Evolutionary conservation across 495 filamentous ascomycete genomes (phyloP).

Genomic region (Penicillium cataractarum): DNA sequence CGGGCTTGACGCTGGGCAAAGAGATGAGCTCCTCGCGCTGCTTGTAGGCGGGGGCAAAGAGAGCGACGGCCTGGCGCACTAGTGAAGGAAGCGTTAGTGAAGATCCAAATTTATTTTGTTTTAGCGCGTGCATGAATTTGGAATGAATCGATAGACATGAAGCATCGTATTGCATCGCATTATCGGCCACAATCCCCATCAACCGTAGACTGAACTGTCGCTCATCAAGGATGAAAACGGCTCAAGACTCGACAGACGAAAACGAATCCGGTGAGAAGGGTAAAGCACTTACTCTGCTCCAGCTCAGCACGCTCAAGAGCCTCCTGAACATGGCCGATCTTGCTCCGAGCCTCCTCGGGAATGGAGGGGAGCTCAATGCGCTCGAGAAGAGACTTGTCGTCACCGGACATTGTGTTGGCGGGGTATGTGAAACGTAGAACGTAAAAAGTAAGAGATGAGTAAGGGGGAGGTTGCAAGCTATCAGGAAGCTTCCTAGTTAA

Average conservation of each 20-base stretch:
- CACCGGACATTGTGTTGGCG: constrained; percentile 32
- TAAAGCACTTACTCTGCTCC: constrained; percentile 42
- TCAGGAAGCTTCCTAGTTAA: no score
- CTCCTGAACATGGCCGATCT: constrained; percentile 44
- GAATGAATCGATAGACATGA: constrained; percentile 8
- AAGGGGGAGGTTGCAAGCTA: constrained; percentile 12
- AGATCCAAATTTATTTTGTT: background rate
- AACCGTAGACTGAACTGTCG: background rate
- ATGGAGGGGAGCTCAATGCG: constrained; percentile 39
- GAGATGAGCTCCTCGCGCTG: constrained; percentile 69
- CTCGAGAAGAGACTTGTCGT: constrained; percentile 35
- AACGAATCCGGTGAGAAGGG: constrained; percentile 10
- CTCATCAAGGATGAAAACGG: background rate
- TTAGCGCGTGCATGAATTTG: background rate
- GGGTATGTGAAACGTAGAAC: background rate
- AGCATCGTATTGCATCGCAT: background rate
- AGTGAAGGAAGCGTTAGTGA: constrained; percentile 15
- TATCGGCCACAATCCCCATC: background rate
- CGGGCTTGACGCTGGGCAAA: constrained; percentile 58
- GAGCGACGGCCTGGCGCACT: constrained; percentile 41
- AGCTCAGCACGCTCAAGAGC: constrained; percentile 43
- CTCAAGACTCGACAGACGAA: background rate
- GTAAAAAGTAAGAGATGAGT: background rate
- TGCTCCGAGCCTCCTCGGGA: constrained; percentile 32
- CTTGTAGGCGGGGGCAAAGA: constrained; percentile 64